Evolutionary conservation across 2,329 filamentous ascomycete genomes (phyloP).

Genomic region (Cordyceps tenuipes): DNA sequence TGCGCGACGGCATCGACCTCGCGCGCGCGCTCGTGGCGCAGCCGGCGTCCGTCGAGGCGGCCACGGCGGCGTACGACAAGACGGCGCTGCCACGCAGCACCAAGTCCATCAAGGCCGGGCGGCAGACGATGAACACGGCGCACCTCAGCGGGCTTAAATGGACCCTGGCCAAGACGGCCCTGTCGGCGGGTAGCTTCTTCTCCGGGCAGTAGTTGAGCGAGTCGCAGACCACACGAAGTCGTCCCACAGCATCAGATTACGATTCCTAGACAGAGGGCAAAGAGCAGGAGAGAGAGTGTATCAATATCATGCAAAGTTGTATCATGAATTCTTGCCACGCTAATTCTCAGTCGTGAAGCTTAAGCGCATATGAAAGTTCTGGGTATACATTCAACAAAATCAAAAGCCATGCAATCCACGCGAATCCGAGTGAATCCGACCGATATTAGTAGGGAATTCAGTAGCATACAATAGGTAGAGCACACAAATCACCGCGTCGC

Average conservation of each 20-base stretch:
- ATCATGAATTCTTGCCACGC: neutral
- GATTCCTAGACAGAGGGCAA: neutral
- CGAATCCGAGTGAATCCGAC: neutral
- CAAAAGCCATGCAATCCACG: neutral
- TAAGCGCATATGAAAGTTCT: neutral
- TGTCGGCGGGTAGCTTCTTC: conserved; percentile 4
- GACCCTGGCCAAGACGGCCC: conserved; percentile 8
- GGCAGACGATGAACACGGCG: conserved; percentile 9
- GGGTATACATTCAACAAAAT: neutral
- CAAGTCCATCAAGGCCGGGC: conserved; percentile 17
- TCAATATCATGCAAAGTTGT: neutral
- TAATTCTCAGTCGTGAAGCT: neutral
- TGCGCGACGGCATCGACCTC: conserved; percentile 35
- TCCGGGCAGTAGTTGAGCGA: neutral
- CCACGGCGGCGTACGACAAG: conserved; percentile 25
- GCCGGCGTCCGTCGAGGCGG: conserved; percentile 17
- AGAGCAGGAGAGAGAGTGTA: neutral
- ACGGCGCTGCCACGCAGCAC: conserved; percentile 24
- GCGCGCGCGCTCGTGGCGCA: conserved; percentile 25
- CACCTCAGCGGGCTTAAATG: conserved; percentile 12
- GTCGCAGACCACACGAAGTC: neutral
- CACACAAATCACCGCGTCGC: too few relatives aligned
- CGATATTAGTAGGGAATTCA: neutral
- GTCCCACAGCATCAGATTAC: neutral
- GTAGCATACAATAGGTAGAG: neutral